These are phyloP conservation scores for Meredithiella fracta DNA, from an alignment of 2,329 filamentous ascomycete genomes.

Conservation along the genomic window DNA sequence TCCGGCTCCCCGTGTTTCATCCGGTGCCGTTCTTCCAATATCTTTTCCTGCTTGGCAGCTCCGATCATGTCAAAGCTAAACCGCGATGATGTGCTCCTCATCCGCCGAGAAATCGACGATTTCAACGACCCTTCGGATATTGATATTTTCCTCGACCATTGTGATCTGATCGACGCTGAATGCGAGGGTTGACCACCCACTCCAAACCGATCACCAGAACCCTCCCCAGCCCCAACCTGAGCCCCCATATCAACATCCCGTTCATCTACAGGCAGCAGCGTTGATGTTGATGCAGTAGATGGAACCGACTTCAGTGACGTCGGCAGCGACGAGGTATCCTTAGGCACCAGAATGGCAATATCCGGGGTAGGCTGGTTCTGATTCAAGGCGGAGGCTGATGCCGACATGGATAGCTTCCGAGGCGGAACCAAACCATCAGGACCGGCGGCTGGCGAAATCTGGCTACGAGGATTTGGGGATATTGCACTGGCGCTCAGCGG, in stretches of 20 bases:
- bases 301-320: constrained; percentile 8
- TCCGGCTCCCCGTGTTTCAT: constrained; percentile 48
- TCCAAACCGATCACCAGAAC: neutral
- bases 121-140: constrained; percentile 31
- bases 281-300: constrained; percentile 2
- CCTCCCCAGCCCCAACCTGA: neutral
- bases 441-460: neutral
- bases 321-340: constrained; percentile 5
- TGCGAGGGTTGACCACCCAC: neutral
- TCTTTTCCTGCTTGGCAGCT: constrained; percentile 48
- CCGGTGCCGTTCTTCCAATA: constrained; percentile 57
- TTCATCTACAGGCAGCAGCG: neutral
- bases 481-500: neutral
- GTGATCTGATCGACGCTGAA: constrained; percentile 17
- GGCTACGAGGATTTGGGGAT: neutral
- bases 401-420: constrained; percentile 8
- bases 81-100: constrained; percentile 62
- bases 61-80: constrained; percentile 73
- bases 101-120: constrained; percentile 41
- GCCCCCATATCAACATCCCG: neutral
- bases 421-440: neutral
- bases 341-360: neutral
- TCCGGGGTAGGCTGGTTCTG: neutral
- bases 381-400: constrained; percentile 2
- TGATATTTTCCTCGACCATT: constrained; percentile 37